Evolutionary conservation across 495 filamentous ascomycete genomes (phyloP), one percentile per base, ranked within the genome.

Genomic region (Cercophora sp.): DNA sequence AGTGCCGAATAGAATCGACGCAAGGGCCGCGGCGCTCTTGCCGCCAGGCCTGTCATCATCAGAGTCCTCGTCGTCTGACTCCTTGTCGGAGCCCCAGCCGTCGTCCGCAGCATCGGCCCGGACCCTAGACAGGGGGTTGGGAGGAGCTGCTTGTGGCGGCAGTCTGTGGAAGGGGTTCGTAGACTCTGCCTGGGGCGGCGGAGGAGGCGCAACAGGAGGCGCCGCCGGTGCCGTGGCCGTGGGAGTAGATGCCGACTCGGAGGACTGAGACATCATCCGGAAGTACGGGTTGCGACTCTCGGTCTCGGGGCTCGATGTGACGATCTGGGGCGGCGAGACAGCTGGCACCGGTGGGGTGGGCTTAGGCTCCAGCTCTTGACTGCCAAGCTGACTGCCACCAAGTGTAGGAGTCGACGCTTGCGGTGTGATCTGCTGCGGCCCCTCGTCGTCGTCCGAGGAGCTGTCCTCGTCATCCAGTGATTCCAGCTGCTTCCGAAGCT

Each of bases 141-240:
- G 63, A 16, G 72, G 64, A 6, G 73, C 60, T 24, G 72, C 66
- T 52, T 85, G 71, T 54, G 83, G 85, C 11, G 85, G 79, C 40
- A 96, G 75, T 40, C 91, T 88, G 69, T 93, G 89, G 82, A 98
- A 98, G n/a, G 93, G 93, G 61, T 98, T 98, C 27, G 86, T 94
- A 19, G 89, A 89, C 31, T 83, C 80, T 8, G 70, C 52, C 45
- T 69, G 70, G 36, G 75, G 63, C 29, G 75, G 66, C 16, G 73
- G 62, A 16, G 77, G 67, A 32, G 69, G 52, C 10, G 68, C 59
- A 15, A 73, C 64, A 10, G 77, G 52, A 27, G 73, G 60, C 20
- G 72, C 65, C n/a, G 75, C 66, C 11, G 71, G 69, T 24, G 71
- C 45, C 4, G 70, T 63, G 20, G 72, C 52, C n/a, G 64, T 44